Base-by-base conservation (phyloP, 305 asterid species). In the Striga hermonthica region DNA sequence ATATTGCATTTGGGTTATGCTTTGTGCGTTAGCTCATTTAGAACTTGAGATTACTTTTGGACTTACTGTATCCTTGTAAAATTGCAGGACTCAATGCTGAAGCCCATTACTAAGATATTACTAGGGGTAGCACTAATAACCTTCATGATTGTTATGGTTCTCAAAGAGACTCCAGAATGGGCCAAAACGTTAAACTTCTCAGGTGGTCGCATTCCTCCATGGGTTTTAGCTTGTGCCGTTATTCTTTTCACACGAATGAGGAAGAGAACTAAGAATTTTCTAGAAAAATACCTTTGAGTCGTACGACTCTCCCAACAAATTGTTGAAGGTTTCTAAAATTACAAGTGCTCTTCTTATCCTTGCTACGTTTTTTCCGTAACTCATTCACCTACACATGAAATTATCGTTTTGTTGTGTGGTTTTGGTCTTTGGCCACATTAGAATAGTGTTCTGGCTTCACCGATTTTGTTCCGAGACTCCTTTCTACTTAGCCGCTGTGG, bases 221-320 rank as follows among this genome's bases (percentile, higher is more conserved):
- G 97, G 99, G 69, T 93, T 72, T 75, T 93, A 69, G 99, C 97
- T 45, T 86, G 95, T 15, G 99, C 28, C 4, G 95, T 93, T 52
- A 86, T 93, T 44, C 79, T 90, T 65, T 93, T 93, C 87, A 86
- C 91, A 55, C 95, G 99, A 69, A 44, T 93, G 89, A 79, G 92
- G 82, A 93, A 90, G 88, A 90, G 96, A 82, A 90, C 95, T 16
- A 82, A 66, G 80, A 73, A 60, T 72, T 80, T 86, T 70, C 78
- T 89, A 34, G 84, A 76, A 62, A 85, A 75, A 12, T 77, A 73
- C 70, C 53, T 73, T 60, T 78, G 76, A 68, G 63, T 35, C 60
- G 36, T 41, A 12, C 37, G 22, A 37, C 52, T 36, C 66, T 50
- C 45, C 22, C 49, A 62, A 58, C 56, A 15, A 60, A 22, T 40